phyloP scores from a whole-genome alignment of 257 asterid species.

The Solanum lycopersicoides region DNA sequence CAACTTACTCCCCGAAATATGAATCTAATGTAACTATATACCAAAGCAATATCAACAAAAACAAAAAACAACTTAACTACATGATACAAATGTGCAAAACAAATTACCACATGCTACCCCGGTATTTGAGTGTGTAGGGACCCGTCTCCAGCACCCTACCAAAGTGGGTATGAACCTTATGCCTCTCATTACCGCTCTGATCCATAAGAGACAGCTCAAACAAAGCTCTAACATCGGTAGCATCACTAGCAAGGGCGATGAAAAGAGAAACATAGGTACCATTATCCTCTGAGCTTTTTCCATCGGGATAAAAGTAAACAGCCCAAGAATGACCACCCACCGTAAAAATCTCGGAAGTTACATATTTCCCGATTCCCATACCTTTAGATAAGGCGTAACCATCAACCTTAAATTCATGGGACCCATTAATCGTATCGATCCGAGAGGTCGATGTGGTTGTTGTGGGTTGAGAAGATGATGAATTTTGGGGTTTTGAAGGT shows the following conservation, averaged over 20 bases:
- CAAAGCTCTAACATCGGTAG: conserved; percentile 12
- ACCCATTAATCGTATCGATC: background rate
- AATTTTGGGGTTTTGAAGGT: conserved; percentile 2
- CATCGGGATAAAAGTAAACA: conserved; percentile 13
- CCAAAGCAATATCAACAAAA: background rate
- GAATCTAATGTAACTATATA: background rate
- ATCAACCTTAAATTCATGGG: conserved; percentile 1
- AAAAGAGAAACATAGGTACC: conserved; percentile 8
- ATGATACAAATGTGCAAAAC: background rate
- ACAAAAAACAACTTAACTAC: background rate
- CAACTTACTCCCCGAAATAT: background rate
- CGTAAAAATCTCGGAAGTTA: background rate
- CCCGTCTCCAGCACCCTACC: conserved; percentile 13
- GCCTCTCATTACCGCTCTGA: conserved; percentile 13
- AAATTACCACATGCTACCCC: conserved; percentile 13
- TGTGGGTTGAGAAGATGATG: background rate
- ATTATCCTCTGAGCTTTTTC: conserved; percentile 10
- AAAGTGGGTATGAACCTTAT: conserved; percentile 12
- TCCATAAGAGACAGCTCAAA: conserved; percentile 13
- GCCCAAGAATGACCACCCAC: conserved; percentile 14
- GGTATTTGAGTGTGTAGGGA: conserved; percentile 11
- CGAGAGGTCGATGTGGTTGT: conserved; percentile 7
- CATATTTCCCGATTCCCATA: conserved; percentile 7
- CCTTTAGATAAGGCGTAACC: conserved; percentile 1
- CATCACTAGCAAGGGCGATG: conserved; percentile 13